phyloP scores from a whole-genome alignment of 2,329 filamentous ascomycete genomes.

The Aspergillus viridinutans region DNA sequence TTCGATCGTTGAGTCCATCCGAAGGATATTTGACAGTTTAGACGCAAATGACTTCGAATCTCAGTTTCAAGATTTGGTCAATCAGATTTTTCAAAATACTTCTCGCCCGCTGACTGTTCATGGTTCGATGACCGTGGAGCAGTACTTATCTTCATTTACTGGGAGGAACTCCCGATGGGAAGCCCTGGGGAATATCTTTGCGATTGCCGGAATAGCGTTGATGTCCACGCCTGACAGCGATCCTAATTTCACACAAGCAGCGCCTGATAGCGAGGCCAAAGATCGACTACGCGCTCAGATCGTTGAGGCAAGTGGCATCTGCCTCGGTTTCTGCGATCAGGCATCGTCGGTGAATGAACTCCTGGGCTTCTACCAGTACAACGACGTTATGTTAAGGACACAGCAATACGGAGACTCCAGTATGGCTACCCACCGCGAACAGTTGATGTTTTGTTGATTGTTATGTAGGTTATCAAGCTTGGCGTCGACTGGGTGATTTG shows the following conservation, averaged over 20 bases:
- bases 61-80: constrained; percentile 24
- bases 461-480: constrained; percentile 42
- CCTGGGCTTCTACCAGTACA: constrained; percentile 33
- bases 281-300: constrained; percentile 29
- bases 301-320: constrained; percentile 31
- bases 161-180: constrained; percentile 39
- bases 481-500: constrained; percentile 46
- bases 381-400: constrained; percentile 29
- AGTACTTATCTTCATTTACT: constrained; percentile 28
- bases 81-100: constrained; percentile 29
- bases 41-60: constrained; percentile 19
- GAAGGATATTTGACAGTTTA: constrained; percentile 22
- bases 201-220: constrained; percentile 34
- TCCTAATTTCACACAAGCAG: constrained; percentile 22
- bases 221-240: constrained; percentile 28
- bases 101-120: constrained; percentile 23
- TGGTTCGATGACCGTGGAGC: constrained; percentile 26
- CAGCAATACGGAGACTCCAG: constrained; percentile 34
- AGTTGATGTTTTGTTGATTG: background rate
- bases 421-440: constrained; percentile 20
- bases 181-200: constrained; percentile 37
- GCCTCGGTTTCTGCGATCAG: constrained; percentile 30
- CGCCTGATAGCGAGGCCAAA: constrained; percentile 19
- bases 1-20: constrained; percentile 23
- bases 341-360: constrained; percentile 30